Evolutionary conservation across 2,329 filamentous ascomycete species (phyloP), one percentile per base, ranked within the genome.

Genomic region (Albifimbria verrucaria): DNA sequence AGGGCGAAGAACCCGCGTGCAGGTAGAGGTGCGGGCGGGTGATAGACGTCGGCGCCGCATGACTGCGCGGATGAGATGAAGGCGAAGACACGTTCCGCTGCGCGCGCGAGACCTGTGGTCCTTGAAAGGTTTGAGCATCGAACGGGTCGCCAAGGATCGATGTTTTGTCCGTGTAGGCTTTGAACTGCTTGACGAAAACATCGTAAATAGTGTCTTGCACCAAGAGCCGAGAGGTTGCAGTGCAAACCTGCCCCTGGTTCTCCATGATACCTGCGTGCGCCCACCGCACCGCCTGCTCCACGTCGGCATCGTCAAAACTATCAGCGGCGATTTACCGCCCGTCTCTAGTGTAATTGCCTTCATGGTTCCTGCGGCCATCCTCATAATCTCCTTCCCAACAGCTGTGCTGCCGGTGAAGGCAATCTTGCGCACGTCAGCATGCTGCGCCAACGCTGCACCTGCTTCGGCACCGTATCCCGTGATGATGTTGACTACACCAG

Each of bases 391-490:
- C 52, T 80, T 80, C 11, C 83, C 87, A 2, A 86, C 90, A 6
- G 74, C 75, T 1, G 87, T 90, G 42, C 80, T 86, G 44, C 87
- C 88, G 0, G 87, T 90, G 59, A 91, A 91, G 0, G 87, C 85
- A 55, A 90, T 76, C 72, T 90, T 90, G 64, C 88, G 83, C 23
- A 90, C 79, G 25, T 78, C 78, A 7, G 79, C 68, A 65, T 90
- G 87, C 45, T 76, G 72, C 1, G 82, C 85, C 18, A 90, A 75
- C 1, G 86, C 84, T 3, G 83, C 77, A 11, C 87, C 87, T 1
- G 85, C 82, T 49, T 82, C 81, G 39, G 75, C 73, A 12, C 87
- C 87, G 55, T 81, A 75, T 2, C 87, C 88, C 55, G 87, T 89
- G 53, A 90, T 63, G 56, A 91, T 78, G 66, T 90, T 90, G 59